Percentiles rank a stretch among this genome's conserved stretches.
Conservation (phyloP, 2,329 filamentous ascomycete species). For the Colletotrichum musae region DNA sequence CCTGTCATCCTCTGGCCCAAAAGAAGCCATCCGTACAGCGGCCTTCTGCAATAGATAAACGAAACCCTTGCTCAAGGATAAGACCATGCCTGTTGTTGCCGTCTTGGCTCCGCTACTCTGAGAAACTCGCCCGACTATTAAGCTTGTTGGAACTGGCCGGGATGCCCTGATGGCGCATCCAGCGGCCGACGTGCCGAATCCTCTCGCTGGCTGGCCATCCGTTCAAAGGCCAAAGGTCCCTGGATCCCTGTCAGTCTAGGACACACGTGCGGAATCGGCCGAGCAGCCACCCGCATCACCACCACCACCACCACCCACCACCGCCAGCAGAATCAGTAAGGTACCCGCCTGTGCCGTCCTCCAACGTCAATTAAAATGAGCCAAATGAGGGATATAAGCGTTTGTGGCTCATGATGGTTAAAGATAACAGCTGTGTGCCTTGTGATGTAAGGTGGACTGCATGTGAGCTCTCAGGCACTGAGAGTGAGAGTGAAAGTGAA, state of each 20-base stretch:
- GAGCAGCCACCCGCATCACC: neutral
- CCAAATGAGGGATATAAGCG: conserved; percentile 4
- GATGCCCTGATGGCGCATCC: neutral
- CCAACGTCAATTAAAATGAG: neutral
- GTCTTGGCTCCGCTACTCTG: neutral
- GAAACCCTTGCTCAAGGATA: neutral
- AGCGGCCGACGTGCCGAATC: conserved; percentile 19
- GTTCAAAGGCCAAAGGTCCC: neutral
- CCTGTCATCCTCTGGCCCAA: neutral
- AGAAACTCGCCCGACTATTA: conserved; percentile 22
- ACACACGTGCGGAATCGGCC: conserved; percentile 38
- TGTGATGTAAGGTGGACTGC: too few species aligned
- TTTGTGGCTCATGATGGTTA: neutral
- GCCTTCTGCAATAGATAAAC: neutral
- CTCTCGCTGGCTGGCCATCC: conserved; percentile 10
- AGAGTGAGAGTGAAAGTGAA: too few species aligned
- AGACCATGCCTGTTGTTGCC: neutral
- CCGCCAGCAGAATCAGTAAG: neutral
- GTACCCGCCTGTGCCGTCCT: conserved; percentile 10
- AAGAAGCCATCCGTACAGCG: neutral
- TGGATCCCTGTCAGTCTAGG: conserved; percentile 13
- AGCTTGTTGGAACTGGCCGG: conserved; percentile 21
- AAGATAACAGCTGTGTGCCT: neutral
- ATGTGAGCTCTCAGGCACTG: too few species aligned
- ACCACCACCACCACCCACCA: neutral